phyloP scores from a whole-genome alignment of 768 basidiomycete genomes.

The Amanita inopinata region DNA sequence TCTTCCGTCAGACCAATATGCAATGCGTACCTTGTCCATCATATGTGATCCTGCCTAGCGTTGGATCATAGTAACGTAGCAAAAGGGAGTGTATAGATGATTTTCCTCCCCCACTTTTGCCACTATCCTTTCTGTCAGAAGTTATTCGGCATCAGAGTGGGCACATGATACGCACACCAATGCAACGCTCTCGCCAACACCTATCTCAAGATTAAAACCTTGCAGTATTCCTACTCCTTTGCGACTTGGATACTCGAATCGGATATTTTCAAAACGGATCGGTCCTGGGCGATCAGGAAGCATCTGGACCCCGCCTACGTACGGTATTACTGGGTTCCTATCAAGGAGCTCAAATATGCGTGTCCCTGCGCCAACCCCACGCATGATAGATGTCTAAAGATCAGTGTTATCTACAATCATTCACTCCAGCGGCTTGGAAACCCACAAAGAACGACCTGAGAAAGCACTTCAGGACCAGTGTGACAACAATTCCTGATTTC shows the following conservation, averaged over 20 bases:
- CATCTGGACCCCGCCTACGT: slow-evolving; percentile 50
- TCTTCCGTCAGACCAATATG: background rate
- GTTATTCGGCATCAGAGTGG: background rate
- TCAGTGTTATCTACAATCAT: slow-evolving; percentile 9
- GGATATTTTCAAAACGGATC: slow-evolving; percentile 74
- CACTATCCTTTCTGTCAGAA: slow-evolving; percentile 33
- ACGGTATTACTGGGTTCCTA: slow-evolving; percentile 63
- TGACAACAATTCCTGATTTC: background rate
- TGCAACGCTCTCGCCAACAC: slow-evolving; percentile 80
- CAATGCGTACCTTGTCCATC: slow-evolving; percentile 73
- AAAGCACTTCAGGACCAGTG: slow-evolving; percentile 1
- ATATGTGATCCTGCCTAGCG: slow-evolving; percentile 73
- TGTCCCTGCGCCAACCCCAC: slow-evolving; percentile 85
- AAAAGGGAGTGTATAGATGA: slow-evolving; percentile 84
- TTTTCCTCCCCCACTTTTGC: slow-evolving; percentile 91
- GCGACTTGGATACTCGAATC: slow-evolving; percentile 86
- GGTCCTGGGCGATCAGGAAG: slow-evolving; percentile 48
- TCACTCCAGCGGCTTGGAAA: slow-evolving; percentile 28
- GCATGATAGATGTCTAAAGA: slow-evolving; percentile 86
- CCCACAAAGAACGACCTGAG: slow-evolving; percentile 42
- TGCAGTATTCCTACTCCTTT: slow-evolving; percentile 73
- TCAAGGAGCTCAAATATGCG: slow-evolving; percentile 94
- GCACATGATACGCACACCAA: slow-evolving; percentile 61
- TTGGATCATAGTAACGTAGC: slow-evolving; percentile 83
- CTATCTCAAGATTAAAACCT: slow-evolving; percentile 72